Conservation (phyloP, 1,139 yeast genomes). For the Lodderomyces oxycetoniae region DNA sequence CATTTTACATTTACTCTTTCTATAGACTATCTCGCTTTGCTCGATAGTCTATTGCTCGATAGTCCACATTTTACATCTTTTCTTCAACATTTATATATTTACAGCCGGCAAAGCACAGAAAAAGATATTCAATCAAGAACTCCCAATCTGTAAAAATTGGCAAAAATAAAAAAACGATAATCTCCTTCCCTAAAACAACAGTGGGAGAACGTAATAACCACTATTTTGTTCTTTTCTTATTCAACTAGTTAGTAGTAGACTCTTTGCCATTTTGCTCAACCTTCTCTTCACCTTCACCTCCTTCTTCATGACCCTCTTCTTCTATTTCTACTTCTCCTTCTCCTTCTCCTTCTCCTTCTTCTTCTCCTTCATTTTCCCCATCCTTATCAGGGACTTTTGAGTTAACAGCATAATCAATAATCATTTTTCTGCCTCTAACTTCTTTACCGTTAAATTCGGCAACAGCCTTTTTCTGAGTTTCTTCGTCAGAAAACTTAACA, state of each 20-base stretch:
- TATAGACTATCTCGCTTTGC: too few relatives aligned
- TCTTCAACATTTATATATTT: too few relatives aligned
- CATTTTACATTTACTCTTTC: too few relatives aligned
- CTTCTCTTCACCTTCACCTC: slow-evolving; percentile 5
- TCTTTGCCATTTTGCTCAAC: slow-evolving; percentile 6
- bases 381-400: slow-evolving; percentile 28
- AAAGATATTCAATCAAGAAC: too few relatives aligned
- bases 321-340: slow-evolving; percentile 10
- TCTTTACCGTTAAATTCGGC: slow-evolving; percentile 49
- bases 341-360: slow-evolving; percentile 5
- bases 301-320: slow-evolving; percentile 5
- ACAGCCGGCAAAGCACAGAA: too few relatives aligned
- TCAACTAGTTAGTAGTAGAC: background rate
- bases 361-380: slow-evolving; percentile 5
- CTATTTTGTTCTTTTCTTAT: slow-evolving; percentile 5
- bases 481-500: slow-evolving; percentile 48
- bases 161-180: too few relatives aligned
- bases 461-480: slow-evolving; percentile 46
- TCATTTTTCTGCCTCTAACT: slow-evolving; percentile 49
- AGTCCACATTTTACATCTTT: too few relatives aligned
- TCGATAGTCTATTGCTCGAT: too few relatives aligned
- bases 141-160: too few relatives aligned
- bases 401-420: slow-evolving; percentile 57
- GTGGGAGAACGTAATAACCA: too few relatives aligned
- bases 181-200: too few relatives aligned